Evolutionary conservation across 371 early-diverging fungal species (phyloP), one percentile per base, ranked within the genome.

Genomic region (Zychaea mexicana): DNA sequence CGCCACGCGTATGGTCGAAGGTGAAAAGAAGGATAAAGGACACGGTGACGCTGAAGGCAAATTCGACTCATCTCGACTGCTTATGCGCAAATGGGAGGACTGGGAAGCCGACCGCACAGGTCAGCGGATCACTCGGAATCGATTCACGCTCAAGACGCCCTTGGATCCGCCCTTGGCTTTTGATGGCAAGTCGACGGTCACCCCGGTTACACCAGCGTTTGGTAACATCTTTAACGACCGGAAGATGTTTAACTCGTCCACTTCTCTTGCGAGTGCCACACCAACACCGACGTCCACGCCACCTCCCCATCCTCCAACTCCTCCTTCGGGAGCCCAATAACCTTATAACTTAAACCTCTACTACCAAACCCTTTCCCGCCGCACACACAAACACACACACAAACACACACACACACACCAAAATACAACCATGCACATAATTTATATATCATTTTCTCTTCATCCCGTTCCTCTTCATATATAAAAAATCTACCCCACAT

Each of bases 1-100:
- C 55, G 89, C 90, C 24, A 94, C 95, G 3, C 84, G 95, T 58
- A 87, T 91, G 54, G 86, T 93, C 17, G 72, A 84, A 3, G 96
- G 88, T 19, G 88, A 90, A 67, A 85, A 82, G 70, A 85, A 84
- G 52, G 87, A 78, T 10, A 81, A 88, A 61, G 66, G 86, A 57
- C 81, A 88, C 74, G 83, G 86, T 32, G 85, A 81, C 69, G 69
- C 70, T 7, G 91, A 91, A 47, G 83, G 85, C 49, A 88, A 85
- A 57, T 83, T 84, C 53, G 92, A 94, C 63, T 87, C 90, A 15
- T 73, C 82, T n/a, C 75, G 78, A 3, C 64, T 87, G 28, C 69
- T 83, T n/a, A 84, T 87, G 83, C 84, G 84, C 65, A 84, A 85
- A 36, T 87, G 87, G 87, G 84, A 85, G 46, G 90, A 89, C 53